Conservation (phyloP, 352 stramenopile species). For the Elongisporangium anandrum region DNA sequence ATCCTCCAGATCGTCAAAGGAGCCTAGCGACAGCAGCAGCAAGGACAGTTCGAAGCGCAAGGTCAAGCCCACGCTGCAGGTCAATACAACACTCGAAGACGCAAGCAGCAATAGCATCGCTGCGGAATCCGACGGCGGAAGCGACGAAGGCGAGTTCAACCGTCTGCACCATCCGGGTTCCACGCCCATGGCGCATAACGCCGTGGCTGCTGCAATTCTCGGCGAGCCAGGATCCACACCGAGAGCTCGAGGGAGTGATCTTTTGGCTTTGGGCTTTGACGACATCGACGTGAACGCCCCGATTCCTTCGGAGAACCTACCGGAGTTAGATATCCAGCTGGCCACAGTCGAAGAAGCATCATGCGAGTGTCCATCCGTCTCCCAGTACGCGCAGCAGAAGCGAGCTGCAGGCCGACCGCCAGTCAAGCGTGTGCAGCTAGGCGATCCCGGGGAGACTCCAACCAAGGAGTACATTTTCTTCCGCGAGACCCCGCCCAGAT, state of each 20-base stretch:
- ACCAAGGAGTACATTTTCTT: constrained; percentile 86
- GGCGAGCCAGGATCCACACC: constrained; percentile 62
- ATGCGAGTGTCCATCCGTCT: constrained; percentile 18
- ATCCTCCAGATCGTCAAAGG: not conserved
- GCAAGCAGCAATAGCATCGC: constrained; percentile 6
- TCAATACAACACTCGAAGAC: constrained; percentile 22
- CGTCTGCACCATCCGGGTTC: constrained; percentile 53
- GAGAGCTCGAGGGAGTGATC: constrained; percentile 39
- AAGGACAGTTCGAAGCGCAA: constrained; percentile 5
- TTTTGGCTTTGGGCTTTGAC: constrained; percentile 44
- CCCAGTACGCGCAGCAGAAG: constrained; percentile 52
- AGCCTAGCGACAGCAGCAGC: not conserved
- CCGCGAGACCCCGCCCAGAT: constrained; percentile 70
- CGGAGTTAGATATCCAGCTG: not conserved
- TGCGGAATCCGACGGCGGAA: constrained; percentile 2
- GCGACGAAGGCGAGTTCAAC: constrained; percentile 35
- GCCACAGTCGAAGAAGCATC: not conserved
- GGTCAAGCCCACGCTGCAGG: constrained; percentile 30
- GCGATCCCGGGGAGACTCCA: constrained; percentile 47
- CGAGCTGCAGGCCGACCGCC: constrained; percentile 25
- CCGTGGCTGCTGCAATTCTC: constrained; percentile 21
- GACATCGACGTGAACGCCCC: constrained; percentile 31
- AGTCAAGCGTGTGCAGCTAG: constrained; percentile 53
- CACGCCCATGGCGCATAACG: constrained; percentile 36
- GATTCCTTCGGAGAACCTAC: constrained; percentile 7